A percentile compares a stretch with the other conserved stretches of the same genome.
phyloP scores from a whole-genome alignment of 768 basidiomycete species.

The Omphalotus guepiniiformis region DNA sequence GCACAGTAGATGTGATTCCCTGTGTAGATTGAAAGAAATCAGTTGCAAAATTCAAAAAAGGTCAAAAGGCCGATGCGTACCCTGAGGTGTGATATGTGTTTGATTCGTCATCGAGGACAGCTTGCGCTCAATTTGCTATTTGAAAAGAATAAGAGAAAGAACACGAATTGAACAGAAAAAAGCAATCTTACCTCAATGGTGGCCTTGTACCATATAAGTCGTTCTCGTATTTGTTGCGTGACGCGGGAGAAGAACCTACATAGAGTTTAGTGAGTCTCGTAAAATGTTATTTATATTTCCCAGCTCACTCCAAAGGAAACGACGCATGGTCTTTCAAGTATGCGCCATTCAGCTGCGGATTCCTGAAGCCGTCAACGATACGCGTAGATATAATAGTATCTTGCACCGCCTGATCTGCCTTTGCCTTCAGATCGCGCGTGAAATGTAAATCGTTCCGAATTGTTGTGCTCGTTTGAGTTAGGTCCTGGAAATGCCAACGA shows the following conservation, averaged over 20 bases:
- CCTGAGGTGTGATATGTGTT: conserved; percentile 69
- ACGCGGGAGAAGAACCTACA: conserved; percentile 69
- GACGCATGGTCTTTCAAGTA: conserved; percentile 74
- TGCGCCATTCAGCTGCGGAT: conserved; percentile 64
- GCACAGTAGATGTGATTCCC: conserved; percentile 75
- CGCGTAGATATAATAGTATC: conserved; percentile 76
- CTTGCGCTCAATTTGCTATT: conserved; percentile 80
- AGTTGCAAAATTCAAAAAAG: conserved; percentile 7
- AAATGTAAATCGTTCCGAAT: conserved; percentile 64
- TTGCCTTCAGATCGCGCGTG: conserved; percentile 66
- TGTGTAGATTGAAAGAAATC: conserved; percentile 10
- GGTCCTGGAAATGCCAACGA: conserved; percentile 47
- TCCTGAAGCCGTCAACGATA: conserved; percentile 74
- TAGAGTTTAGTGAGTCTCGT: conserved; percentile 8
- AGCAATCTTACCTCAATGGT: conserved; percentile 63
- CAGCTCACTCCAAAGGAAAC: conserved; percentile 76
- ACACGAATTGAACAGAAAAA: neutral
- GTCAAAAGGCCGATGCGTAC: conserved; percentile 29
- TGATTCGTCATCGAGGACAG: conserved; percentile 63
- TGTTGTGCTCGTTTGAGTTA: conserved; percentile 55
- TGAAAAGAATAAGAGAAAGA: conserved; percentile 7
- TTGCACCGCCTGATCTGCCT: conserved; percentile 74
- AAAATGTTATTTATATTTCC: neutral
- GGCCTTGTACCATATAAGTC: conserved; percentile 72
- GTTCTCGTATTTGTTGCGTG: conserved; percentile 66